Evolutionary conservation across 495 filamentous ascomycete species (phyloP).

Genomic region (Talaromyces thailandensis): DNA sequence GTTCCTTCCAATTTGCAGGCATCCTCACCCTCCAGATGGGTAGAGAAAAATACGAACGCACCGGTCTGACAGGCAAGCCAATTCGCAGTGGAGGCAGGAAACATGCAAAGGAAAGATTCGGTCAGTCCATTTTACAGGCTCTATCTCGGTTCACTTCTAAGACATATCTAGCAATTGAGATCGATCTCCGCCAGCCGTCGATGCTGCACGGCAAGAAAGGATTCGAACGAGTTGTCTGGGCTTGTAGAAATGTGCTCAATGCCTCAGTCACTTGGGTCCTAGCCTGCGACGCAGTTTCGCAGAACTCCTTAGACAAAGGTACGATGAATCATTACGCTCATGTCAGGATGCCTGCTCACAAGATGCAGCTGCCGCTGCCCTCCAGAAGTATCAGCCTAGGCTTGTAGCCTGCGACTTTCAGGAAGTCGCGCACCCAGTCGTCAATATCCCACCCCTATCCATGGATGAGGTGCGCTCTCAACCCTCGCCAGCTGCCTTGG

Average conservation of each 20-base stretch:
- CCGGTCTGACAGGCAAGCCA: slow-evolving; percentile 72
- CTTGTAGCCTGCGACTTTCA: slow-evolving; percentile 25
- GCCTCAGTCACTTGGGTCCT: slow-evolving; percentile 74
- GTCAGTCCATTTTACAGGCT: slow-evolving; percentile 10
- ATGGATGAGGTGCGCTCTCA: slow-evolving; percentile 26
- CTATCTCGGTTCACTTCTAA: not conserved
- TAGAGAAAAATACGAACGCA: slow-evolving; percentile 76
- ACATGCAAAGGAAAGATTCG: slow-evolving; percentile 49
- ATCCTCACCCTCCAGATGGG: slow-evolving; percentile 68
- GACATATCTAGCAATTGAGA: slow-evolving; percentile 52
- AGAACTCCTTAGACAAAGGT: slow-evolving; percentile 21
- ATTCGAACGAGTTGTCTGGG: slow-evolving; percentile 77
- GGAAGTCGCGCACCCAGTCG: slow-evolving; percentile 19
- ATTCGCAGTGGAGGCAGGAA: slow-evolving; percentile 48
- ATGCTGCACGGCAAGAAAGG: slow-evolving; percentile 91
- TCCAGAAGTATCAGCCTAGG: slow-evolving; percentile 46
- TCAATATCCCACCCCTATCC: slow-evolving; percentile 42
- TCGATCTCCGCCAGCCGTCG: slow-evolving; percentile 67
- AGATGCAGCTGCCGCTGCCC: slow-evolving; percentile 13
- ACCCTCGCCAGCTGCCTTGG: slow-evolving; percentile 35
- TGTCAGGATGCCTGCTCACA: not conserved
- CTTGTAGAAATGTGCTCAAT: slow-evolving; percentile 73
- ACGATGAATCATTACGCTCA: not conserved
- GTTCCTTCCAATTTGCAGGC: slow-evolving; percentile 33
- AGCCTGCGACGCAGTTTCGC: slow-evolving; percentile 43